Conservation (phyloP, 2,329 filamentous ascomycete species). For the Fusarium verrucosum region DNA sequence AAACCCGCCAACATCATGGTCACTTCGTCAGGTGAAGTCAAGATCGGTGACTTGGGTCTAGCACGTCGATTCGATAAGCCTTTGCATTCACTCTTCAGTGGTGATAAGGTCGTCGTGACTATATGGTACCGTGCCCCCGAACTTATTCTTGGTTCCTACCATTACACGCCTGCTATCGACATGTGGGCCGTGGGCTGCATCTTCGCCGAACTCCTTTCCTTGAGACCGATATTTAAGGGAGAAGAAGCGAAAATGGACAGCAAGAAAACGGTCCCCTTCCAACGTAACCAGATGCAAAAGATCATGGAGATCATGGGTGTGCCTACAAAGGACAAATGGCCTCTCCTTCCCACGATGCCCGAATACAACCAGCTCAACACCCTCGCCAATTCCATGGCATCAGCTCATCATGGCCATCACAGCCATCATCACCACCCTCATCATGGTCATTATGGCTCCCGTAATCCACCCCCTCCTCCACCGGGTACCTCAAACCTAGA, state of each 20-base stretch:
- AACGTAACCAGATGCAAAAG: constrained; percentile 98
- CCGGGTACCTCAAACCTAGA: constrained; percentile 67
- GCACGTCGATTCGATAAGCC: constrained; percentile 95
- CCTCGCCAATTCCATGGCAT: constrained; percentile 60
- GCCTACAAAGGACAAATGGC: constrained; percentile 89
- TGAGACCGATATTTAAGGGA: constrained; percentile 96
- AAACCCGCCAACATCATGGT: constrained; percentile 99
- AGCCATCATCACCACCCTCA: constrained; percentile 58
- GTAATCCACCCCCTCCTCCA: constrained; percentile 50
- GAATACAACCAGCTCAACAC: constrained; percentile 78
- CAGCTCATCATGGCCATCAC: constrained; percentile 54
- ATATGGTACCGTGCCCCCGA: constrained; percentile 99
- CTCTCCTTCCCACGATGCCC: constrained; percentile 82
- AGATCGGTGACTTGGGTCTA: constrained; percentile 93
- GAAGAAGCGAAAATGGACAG: constrained; percentile 99
- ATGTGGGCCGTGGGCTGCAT: constrained; percentile 99
- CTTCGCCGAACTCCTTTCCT: constrained; percentile 89
- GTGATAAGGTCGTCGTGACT: constrained; percentile 97
- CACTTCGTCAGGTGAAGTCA: constrained; percentile 86
- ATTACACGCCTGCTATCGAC: constrained; percentile 97
- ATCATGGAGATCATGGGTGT: constrained; percentile 96
- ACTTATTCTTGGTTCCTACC: constrained; percentile 87
- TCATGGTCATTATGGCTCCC: constrained; percentile 51
- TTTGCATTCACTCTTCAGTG: constrained; percentile 87
- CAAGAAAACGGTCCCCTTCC: constrained; percentile 97